phyloP scores from a whole-genome alignment of 75 land plant genomes.

The Pseudotsuga menziesii region DNA sequence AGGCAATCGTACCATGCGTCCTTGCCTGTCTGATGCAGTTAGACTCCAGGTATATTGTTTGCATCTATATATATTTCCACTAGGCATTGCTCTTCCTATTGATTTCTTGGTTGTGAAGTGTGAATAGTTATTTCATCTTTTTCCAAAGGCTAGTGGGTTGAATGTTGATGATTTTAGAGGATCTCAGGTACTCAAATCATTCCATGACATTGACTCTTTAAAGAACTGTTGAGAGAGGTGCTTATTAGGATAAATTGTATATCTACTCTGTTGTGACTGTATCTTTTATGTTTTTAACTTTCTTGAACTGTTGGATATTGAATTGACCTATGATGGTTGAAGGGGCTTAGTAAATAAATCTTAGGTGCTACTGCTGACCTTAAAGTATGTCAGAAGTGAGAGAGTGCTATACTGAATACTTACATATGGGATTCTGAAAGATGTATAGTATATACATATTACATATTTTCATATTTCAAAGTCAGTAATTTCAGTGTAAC shows the following conservation, averaged over 20 bases:
- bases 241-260: background rate
- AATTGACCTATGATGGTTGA: background rate
- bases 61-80: background rate
- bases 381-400: background rate
- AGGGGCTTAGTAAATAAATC: background rate
- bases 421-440: background rate
- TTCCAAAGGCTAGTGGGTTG: slow-evolving; percentile 61
- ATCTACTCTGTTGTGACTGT: background rate
- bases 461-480: background rate
- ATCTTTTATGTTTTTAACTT: background rate
- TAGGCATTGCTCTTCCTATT: slow-evolving; percentile 4
- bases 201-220: background rate
- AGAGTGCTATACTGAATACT: background rate
- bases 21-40: slow-evolving; percentile 82
- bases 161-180: slow-evolving; percentile 69
- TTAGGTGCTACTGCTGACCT: background rate
- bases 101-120: background rate
- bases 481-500: background rate
- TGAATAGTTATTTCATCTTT: background rate
- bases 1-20: slow-evolving; percentile 95
- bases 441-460: background rate
- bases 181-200: slow-evolving; percentile 48
- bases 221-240: background rate
- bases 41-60: slow-evolving; percentile 61
- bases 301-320: background rate